Evolutionary conservation across 1,139 yeast genomes (phyloP).

Genomic region (Blastobotrys illinoisensis): DNA sequence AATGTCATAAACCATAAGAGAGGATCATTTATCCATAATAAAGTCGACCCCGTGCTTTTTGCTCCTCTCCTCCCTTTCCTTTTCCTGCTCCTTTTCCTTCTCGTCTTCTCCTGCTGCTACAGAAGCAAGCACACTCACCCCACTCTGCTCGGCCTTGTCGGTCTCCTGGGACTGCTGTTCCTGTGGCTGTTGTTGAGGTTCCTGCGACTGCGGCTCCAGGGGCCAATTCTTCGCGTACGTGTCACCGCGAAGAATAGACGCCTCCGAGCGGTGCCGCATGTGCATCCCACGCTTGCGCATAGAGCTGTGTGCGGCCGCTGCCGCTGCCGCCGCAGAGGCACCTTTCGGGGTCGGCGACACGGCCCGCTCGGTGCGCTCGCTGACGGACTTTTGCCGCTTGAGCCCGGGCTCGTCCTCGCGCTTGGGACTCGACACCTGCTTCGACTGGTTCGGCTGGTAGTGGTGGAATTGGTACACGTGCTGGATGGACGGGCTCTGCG

Average conservation of each 20-base stretch:
- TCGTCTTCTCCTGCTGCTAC: not conserved
- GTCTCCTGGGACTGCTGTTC: not conserved
- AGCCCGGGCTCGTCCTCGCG: slow-evolving; percentile 12
- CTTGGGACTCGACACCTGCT: slow-evolving; percentile 14
- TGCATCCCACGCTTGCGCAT: slow-evolving; percentile 25
- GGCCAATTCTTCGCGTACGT: slow-evolving; percentile 5
- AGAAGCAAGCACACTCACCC: not conserved
- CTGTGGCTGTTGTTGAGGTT: too few species aligned
- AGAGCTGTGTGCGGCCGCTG: slow-evolving; percentile 19
- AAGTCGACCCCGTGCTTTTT: slow-evolving; percentile 24
- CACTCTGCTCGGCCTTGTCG: not conserved
- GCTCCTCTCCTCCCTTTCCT: slow-evolving; percentile 12
- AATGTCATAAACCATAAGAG: not conserved
- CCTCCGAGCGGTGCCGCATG: slow-evolving; percentile 31
- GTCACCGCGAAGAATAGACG: slow-evolving; percentile 18
- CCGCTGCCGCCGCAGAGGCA: slow-evolving; percentile 14
- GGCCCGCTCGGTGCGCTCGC: slow-evolving; percentile 19
- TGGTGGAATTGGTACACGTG: slow-evolving; percentile 25
- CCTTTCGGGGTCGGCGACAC: slow-evolving; percentile 14
- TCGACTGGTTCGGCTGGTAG: slow-evolving; percentile 26
- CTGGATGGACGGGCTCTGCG: slow-evolving; percentile 16
- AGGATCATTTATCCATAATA: slow-evolving; percentile 11
- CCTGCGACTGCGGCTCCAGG: not conserved
- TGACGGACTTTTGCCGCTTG: slow-evolving; percentile 19
- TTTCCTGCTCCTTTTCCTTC: slow-evolving; percentile 4